Evolutionary conservation across 2,329 filamentous ascomycete species (phyloP).

Genomic region (Cercospora sesami): DNA sequence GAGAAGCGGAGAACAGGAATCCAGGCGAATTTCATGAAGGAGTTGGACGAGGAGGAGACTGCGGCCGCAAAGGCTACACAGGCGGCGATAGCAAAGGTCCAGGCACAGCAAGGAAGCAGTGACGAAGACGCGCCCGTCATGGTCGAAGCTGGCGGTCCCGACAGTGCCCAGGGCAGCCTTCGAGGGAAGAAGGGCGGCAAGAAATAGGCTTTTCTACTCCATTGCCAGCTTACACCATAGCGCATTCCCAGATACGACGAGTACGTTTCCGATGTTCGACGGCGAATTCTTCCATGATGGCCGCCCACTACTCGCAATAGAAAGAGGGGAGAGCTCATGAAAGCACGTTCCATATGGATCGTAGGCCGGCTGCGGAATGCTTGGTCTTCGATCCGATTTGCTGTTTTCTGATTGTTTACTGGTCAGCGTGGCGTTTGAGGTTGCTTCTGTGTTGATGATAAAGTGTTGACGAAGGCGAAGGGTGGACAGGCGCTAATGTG

Average conservation of each 20-base stretch:
- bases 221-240: background rate
- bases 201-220: constrained; percentile 42
- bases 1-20: constrained; percentile 75
- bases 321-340: background rate
- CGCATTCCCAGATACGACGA: background rate
- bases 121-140: constrained; percentile 72
- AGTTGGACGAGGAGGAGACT: constrained; percentile 62
- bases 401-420: background rate
- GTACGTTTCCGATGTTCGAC: background rate
- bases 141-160: constrained; percentile 63
- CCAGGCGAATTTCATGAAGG: constrained; percentile 76
- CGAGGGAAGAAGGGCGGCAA: constrained; percentile 63
- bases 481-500: background rate
- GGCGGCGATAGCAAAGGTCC: constrained; percentile 19
- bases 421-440: background rate
- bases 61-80: background rate
- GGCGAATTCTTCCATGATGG: background rate
- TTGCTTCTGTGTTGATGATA: background rate
- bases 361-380: background rate
- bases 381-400: background rate
- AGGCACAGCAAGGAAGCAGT: constrained; percentile 45
- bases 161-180: constrained; percentile 41
- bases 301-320: background rate
- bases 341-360: background rate
- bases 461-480: no score